phyloP scores from a whole-genome alignment of 1,284 basidiomycete genomes.

The Cryptococcus sp. region DNA sequence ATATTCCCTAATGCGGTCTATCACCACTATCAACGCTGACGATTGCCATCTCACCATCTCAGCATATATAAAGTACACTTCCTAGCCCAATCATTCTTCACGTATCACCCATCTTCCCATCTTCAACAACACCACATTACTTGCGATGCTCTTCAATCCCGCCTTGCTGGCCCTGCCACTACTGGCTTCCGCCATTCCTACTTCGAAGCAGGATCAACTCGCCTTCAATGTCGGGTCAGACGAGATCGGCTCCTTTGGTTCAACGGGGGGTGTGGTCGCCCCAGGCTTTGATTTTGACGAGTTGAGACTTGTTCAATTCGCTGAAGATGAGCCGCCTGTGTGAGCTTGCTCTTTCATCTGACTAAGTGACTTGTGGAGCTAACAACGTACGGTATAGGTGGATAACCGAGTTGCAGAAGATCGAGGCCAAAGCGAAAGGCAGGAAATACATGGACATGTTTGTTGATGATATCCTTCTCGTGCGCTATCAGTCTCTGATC shows the following conservation, averaged over 20 bases:
- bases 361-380: conserved; percentile 2
- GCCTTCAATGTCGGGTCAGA: conserved; percentile 16
- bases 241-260: conserved; percentile 2
- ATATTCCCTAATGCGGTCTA: too few relatives aligned
- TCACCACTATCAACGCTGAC: not conserved
- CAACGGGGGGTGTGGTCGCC: conserved; percentile 5
- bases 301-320: conserved; percentile 71
- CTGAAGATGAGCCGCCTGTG: conserved; percentile 62
- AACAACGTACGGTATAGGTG: conserved; percentile 54
- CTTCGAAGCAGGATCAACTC: conserved; percentile 24
- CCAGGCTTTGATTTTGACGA: conserved; percentile 66
- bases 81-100: not conserved
- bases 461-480: conserved; percentile 25
- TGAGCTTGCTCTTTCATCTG: conserved; percentile 16
- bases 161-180: conserved; percentile 38
- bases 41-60: not conserved
- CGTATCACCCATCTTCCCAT: not conserved
- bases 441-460: conserved; percentile 81
- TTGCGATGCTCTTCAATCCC: conserved; percentile 39
- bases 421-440: conserved; percentile 67
- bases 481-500: not conserved
- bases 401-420: conserved; percentile 85
- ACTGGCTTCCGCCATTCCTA: conserved; percentile 39
- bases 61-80: not conserved
- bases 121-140: not conserved